A percentile compares a stretch with the other conserved stretches of the same genome.
phyloP scores from a whole-genome alignment of 2,329 filamentous ascomycete genomes.

The Pseudopithomyces chartarum region DNA sequence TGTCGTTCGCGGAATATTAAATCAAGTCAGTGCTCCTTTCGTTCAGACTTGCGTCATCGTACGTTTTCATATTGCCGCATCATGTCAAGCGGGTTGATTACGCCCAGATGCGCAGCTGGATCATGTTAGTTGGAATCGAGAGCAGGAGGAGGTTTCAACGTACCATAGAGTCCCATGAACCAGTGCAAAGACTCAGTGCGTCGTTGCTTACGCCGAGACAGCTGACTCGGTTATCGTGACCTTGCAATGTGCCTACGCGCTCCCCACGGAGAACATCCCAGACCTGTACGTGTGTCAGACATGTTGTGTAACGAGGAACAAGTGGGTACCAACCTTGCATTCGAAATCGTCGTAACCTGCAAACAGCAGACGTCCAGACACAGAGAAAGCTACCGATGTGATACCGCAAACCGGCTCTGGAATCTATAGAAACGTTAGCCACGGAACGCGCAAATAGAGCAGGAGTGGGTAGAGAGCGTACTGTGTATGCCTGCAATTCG shows the following conservation, averaged over 20 bases:
- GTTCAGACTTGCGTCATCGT: conserved; percentile 38
- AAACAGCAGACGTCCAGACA: conserved; percentile 92
- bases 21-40: conserved; percentile 33
- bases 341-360: conserved; percentile 99
- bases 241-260: conserved; percentile 93
- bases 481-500: conserved; percentile 71
- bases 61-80: conserved; percentile 29
- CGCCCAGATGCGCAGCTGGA: conserved; percentile 59
- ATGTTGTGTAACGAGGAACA: conserved; percentile 43
- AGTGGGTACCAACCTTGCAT: conserved; percentile 79
- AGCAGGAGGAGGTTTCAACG: conserved; percentile 48
- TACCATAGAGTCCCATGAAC: conserved; percentile 99
- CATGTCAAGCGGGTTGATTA: conserved; percentile 34
- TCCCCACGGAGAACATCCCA: conserved; percentile 98
- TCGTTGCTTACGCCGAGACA: conserved; percentile 99
- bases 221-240: conserved; percentile 98
- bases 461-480: conserved; percentile 43
- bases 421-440: conserved; percentile 64
- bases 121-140: conserved; percentile 27
- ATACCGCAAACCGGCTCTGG: conserved; percentile 98
- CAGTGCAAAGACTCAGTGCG: conserved; percentile 97
- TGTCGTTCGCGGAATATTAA: conserved; percentile 33
- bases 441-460: conserved; percentile 11
- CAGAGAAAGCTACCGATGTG: conserved; percentile 96
- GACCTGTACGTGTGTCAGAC: conserved; percentile 64